These are phyloP conservation scores for Fermentozyma sake DNA, from an alignment of 1,139 yeast species.

Conservation along the genomic window DNA sequence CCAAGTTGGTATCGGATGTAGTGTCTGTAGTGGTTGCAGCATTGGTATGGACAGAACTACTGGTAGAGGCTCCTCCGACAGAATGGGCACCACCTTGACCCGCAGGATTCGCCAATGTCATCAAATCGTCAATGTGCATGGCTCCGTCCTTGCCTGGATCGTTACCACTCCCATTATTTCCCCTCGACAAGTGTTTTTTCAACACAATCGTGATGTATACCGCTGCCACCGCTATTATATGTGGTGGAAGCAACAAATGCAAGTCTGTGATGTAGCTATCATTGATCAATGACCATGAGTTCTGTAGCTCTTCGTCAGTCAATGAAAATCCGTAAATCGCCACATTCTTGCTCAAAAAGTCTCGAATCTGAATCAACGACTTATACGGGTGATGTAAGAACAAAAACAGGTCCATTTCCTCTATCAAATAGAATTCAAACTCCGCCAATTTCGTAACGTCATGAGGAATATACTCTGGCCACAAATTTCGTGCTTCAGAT, in stretches of 20 bases:
- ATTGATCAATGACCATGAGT: conserved; percentile 84
- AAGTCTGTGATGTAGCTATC: conserved; percentile 88
- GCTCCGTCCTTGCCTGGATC: conserved; percentile 5
- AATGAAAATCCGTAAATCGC: conserved; percentile 33
- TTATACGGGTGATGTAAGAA: conserved; percentile 88
- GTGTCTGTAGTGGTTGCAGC: background rate
- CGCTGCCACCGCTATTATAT: conserved; percentile 82
- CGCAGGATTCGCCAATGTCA: conserved; percentile 18
- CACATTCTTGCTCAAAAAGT: conserved; percentile 32
- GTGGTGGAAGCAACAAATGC: conserved; percentile 82
- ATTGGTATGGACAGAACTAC: background rate
- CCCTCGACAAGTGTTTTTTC: conserved; percentile 32
- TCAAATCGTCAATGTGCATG: conserved; percentile 40
- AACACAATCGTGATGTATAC: conserved; percentile 67
- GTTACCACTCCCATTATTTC: conserved; percentile 2
- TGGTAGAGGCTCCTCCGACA: background rate
- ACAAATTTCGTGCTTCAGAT: conserved; percentile 78
- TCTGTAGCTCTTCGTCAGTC: conserved; percentile 70
- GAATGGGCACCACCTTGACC: no score
- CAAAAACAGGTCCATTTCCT: conserved; percentile 78
- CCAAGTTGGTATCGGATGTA: conserved; percentile 8
- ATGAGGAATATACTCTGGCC: conserved; percentile 95
- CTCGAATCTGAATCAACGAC: conserved; percentile 59
- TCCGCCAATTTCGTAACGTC: conserved; percentile 94
- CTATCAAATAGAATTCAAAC: conserved; percentile 88